Base-by-base conservation (phyloP, 2,329 filamentous ascomycete species). In the Rutstroemia sp. region DNA sequence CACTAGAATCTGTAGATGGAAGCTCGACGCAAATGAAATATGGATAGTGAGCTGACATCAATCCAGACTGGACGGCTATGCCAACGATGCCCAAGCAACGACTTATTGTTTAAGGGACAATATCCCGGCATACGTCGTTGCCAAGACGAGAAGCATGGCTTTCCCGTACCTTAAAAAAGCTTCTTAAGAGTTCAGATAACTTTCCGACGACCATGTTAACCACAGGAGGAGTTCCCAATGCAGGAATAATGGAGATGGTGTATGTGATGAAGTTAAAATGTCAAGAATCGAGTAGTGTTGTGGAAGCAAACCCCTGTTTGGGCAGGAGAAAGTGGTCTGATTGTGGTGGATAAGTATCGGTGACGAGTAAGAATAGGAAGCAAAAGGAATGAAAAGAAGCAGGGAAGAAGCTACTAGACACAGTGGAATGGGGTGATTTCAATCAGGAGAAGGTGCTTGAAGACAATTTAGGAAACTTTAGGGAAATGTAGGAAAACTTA, bases 261-360 rank as follows among this genome's bases (percentile, higher is more conserved):
- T 30, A 34, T 21, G 5, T 21, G 44, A 48, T 21, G 17, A 49
- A 30, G 14, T 14, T 23, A 36, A 47, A 47, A 27, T n/a, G 44
- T 50, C 7, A 34, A 54, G 14, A 38, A 44, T 50, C 12, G 12
- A 19, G n/a, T 44, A 19, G 19, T 4, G 39, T 19, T 19, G 14
- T 34, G 12, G 12, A 25, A 34, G n/a, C 25, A 21, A n/a, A 36
- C 42, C 27, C 53, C 53, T 27, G 23, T 47, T 47, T 47, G 49
- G 54, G 54, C 40, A 46, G 19, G n/a, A 45, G 53, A 55, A 56
- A 53, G 54, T 56, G 54, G 54, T 56, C 49, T 52, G 54, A 56
- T 52, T 25, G 52, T 38, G n/a, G 48, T 46, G n/a, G 30, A 19
- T 30, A 23, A 36, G n/a, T 7, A 48, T 8, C 42, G 23, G 38